Evolutionary conservation across 208 protist genomes (phyloP).

Genomic region (Acanthamoeba triangularis): DNA sequence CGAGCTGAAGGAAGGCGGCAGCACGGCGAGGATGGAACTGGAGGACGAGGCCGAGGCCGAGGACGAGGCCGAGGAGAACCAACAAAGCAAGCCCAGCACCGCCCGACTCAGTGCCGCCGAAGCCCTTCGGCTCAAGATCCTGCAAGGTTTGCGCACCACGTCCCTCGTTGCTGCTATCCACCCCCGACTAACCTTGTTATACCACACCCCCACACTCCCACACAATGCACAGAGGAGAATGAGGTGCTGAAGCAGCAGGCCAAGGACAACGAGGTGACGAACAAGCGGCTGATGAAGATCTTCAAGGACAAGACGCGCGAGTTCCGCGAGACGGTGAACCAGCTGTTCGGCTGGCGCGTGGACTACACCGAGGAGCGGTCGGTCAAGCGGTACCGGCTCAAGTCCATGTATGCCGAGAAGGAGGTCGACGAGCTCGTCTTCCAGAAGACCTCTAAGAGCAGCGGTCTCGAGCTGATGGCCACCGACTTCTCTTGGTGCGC

Average conservation of each 20-base stretch:
- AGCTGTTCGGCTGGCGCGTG: conserved; percentile 7
- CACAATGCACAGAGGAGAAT: conserved; percentile 51
- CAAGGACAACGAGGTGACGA: conserved; percentile 13
- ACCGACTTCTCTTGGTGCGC: conserved; percentile 13
- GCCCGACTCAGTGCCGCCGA: neutral
- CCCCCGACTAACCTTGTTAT: neutral
- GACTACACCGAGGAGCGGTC: conserved; percentile 50
- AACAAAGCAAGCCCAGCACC: neutral
- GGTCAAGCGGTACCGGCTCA: conserved; percentile 19
- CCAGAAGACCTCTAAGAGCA: neutral
- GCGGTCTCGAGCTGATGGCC: conserved; percentile 5
- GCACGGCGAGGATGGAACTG: neutral
- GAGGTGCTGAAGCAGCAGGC: conserved; percentile 14
- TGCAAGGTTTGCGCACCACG: neutral
- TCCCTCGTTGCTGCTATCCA: neutral
- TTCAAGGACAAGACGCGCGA: conserved; percentile 43
- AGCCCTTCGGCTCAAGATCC: neutral
- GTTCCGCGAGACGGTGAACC: conserved; percentile 9
- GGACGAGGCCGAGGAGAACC: neutral
- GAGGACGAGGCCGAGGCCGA: neutral
- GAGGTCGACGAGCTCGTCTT: conserved; percentile 13
- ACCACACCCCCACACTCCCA: too few species aligned
- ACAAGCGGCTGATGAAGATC: conserved; percentile 50
- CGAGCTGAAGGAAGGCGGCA: conserved; percentile 11
- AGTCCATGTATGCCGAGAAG: conserved; percentile 43